Evolutionary conservation across 1,284 basidiomycete species (phyloP), one percentile per base, ranked within the genome.

Genomic region (Mycocalia duriaeana): DNA sequence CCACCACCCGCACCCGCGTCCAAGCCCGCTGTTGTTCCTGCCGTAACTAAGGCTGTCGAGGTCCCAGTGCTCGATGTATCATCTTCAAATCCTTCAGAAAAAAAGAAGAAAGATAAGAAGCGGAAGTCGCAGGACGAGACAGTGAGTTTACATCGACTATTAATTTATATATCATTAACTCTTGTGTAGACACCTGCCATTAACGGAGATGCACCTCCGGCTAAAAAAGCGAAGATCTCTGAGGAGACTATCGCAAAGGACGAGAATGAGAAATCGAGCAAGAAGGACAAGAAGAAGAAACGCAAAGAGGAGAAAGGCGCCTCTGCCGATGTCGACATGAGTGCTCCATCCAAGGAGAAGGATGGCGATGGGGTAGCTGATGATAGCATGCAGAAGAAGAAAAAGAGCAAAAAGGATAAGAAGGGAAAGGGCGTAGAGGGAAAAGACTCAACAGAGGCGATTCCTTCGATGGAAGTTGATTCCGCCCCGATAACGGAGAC

Each of bases 191-290:
- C 19, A 39, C 37, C 14, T 11, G 3, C n/a, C 3, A 39, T 8
- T 11, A 39, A 39, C 16, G 25, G 18, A 13, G 19, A 45, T 25
- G 38, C 42, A 24, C 28, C 46, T 34, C n/a, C 36, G 31, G 46
- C 31, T 25, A 57, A 56, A 44, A 57, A 64, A 52, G 51, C 54
- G 45, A 62, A 66, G 50, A 45, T 43, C 37, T 49, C 40, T 38
- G 52, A 47, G 11, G 49, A 50, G 13, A 36, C 28, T 7, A n/a
- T 5, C 4, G n/a, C 41, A 18, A 14, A 38, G n/a, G 50, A 43
- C 20, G 42, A 38, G 44, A 57, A 60, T 44, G 56, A 56, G 53
- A 59, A 65, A 50, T 54, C 54, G 47, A 53, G 58, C 16, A 51
- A 57, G 38, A 50, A 48, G 36, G 53, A 55, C 28, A 50, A 50